A percentile compares a stretch with the other conserved stretches of the same genome.
Conservation (phyloP, 2,329 filamentous ascomycete genomes). For the Cladophialophora yegresii region DNA sequence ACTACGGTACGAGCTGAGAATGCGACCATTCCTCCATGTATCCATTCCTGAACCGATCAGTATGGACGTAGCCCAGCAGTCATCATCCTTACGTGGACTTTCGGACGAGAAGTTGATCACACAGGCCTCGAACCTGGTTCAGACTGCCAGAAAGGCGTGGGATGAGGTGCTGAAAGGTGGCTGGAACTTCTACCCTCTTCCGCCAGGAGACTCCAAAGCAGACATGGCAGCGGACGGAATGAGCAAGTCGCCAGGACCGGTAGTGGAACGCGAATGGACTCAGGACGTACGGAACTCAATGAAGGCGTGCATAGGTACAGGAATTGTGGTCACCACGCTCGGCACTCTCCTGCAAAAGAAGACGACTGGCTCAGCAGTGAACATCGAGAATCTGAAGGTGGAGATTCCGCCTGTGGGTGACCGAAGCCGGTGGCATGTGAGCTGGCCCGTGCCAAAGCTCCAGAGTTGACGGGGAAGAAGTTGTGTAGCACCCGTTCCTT, state of each 20-base stretch:
- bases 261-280: conserved; percentile 63
- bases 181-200: conserved; percentile 40
- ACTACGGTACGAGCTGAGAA: conserved; percentile 77
- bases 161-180: conserved; percentile 46
- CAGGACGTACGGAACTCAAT: conserved; percentile 61
- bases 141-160: conserved; percentile 48
- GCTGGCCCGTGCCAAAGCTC: conserved; percentile 50
- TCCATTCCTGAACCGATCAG: conserved; percentile 67
- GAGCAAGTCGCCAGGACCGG: conserved; percentile 41
- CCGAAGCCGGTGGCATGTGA: conserved; percentile 49
- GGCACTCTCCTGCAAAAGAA: conserved; percentile 57
- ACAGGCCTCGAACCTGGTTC: conserved; percentile 44
- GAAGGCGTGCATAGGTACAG: conserved; percentile 70
- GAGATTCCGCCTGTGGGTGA: conserved; percentile 38
- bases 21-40: conserved; percentile 77
- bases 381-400: conserved; percentile 21
- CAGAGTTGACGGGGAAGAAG: conserved; percentile 9
- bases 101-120: conserved; percentile 46
- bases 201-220: conserved; percentile 10
- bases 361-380: conserved; percentile 7
- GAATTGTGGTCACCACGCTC: conserved; percentile 63
- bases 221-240: neutral
- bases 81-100: conserved; percentile 48
- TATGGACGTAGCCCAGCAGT: conserved; percentile 61
- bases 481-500: neutral